Evolutionary conservation across 2,329 filamentous ascomycete species (phyloP).

Genomic region (Leptographium radiaticola): DNA sequence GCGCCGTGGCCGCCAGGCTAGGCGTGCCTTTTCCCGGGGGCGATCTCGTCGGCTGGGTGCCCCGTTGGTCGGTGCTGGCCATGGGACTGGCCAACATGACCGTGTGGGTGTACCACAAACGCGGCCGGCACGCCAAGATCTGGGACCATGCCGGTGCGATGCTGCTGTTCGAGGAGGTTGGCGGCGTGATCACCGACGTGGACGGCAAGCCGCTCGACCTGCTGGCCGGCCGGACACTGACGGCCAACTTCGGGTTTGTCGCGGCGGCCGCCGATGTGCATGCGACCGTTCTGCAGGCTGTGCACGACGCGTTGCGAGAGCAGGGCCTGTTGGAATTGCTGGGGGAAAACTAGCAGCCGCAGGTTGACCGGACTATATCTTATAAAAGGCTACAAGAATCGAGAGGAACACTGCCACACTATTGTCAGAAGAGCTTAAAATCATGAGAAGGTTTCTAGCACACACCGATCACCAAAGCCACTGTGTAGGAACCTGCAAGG

Average conservation of each 20-base stretch:
- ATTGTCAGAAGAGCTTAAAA: too few species aligned
- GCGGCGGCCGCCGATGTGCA: conserved; percentile 35
- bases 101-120: conserved; percentile 41
- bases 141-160: conserved; percentile 51
- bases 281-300: conserved; percentile 24
- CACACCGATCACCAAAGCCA: too few species aligned
- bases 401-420: too few species aligned
- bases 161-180: conserved; percentile 43
- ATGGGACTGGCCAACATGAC: conserved; percentile 39
- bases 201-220: conserved; percentile 38
- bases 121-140: conserved; percentile 35
- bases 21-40: conserved; percentile 30
- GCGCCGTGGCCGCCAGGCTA: conserved; percentile 27
- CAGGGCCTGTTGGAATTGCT: conserved; percentile 8
- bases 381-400: too few species aligned
- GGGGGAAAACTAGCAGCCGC: not conserved
- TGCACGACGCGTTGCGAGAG: conserved; percentile 8
- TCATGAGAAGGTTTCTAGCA: too few species aligned
- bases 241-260: conserved; percentile 41
- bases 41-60: conserved; percentile 43
- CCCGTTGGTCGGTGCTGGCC: conserved; percentile 39
- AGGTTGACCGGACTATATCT: too few species aligned
- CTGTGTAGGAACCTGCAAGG: too few species aligned
- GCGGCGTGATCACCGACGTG: conserved; percentile 41
- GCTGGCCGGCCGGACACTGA: conserved; percentile 32